A percentile compares a stretch with the other conserved stretches of the same genome.
Conservation (phyloP, 345 rosid genomes). For the Eucalyptus marginata region DNA sequence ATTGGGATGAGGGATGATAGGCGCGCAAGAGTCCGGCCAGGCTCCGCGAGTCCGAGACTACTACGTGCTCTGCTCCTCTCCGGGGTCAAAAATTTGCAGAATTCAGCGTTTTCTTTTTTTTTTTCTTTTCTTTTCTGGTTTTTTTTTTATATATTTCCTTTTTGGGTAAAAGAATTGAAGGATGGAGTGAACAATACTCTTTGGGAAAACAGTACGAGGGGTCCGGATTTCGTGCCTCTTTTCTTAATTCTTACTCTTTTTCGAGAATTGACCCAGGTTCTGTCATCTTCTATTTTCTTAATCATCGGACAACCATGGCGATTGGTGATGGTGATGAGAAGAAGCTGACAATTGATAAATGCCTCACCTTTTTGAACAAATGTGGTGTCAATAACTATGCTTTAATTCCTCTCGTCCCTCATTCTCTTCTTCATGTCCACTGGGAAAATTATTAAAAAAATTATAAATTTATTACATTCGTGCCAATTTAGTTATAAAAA, state of each 20-base stretch:
- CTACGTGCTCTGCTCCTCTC: neutral
- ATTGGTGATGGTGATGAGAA: neutral
- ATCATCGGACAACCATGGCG: neutral
- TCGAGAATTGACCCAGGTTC: neutral
- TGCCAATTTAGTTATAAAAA: rapidly evolving
- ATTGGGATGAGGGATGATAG: neutral
- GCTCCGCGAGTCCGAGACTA: neutral
- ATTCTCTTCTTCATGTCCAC: neutral
- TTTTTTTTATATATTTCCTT: neutral
- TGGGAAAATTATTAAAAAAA: rapidly evolving
- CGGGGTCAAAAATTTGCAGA: neutral
- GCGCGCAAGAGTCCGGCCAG: neutral
- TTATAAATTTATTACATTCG: rapidly evolving
- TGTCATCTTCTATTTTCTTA: neutral
- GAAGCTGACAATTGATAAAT: neutral
- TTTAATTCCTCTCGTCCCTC: neutral
- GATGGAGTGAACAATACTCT: neutral
- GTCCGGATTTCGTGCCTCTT: neutral
- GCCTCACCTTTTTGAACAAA: neutral
- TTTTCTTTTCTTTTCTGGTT: neutral
- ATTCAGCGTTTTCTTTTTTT: neutral
- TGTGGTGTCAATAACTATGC: neutral
- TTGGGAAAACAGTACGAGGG: neutral
- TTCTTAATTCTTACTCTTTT: neutral
- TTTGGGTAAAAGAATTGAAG: neutral